phyloP scores from a whole-genome alignment of 2,329 filamentous ascomycete species.

The Neurospora sp. region DNA sequence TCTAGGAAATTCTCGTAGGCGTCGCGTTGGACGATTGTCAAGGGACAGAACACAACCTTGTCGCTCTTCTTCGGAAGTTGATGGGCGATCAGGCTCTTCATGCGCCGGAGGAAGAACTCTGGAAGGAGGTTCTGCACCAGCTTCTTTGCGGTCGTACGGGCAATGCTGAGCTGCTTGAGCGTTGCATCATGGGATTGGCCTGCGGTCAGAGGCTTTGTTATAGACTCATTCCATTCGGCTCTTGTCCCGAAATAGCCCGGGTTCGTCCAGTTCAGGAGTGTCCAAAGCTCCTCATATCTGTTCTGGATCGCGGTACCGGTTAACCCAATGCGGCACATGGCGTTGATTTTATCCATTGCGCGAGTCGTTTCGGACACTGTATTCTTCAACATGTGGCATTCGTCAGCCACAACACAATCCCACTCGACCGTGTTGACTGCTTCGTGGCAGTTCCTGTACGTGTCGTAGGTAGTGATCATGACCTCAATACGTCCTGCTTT shows the following conservation, averaged over 20 bases:
- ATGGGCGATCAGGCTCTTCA: constrained; percentile 85
- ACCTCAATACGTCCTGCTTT: constrained; percentile 71
- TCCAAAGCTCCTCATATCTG: constrained; percentile 96
- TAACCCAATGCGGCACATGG: constrained; percentile 82
- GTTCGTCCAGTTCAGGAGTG: constrained; percentile 90
- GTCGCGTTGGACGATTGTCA: constrained; percentile 69
- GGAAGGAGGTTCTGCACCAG: constrained; percentile 82
- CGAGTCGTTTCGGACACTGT: constrained; percentile 65
- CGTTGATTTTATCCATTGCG: constrained; percentile 83
- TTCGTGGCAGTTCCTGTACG: constrained; percentile 69
- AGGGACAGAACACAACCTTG: constrained; percentile 85
- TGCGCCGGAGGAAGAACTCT: constrained; percentile 79
- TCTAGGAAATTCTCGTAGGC: constrained; percentile 79
- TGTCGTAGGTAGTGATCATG: constrained; percentile 88
- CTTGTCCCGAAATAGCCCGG: constrained; percentile 59
- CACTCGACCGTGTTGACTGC: constrained; percentile 75
- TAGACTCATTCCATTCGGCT: constrained; percentile 66
- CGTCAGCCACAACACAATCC: constrained; percentile 92
- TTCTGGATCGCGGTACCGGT: constrained; percentile 97
- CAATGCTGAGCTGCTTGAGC: constrained; percentile 66
- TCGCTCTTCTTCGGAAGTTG: constrained; percentile 94
- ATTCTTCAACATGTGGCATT: constrained; percentile 86
- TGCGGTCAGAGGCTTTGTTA: constrained; percentile 69
- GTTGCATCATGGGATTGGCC: constrained; percentile 93
- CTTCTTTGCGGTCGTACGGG: constrained; percentile 71